Percentiles rank a stretch among this genome's conserved stretches.
These are phyloP conservation scores for Auricularia sp. DNA, from an alignment of 768 basidiomycete genomes.

Conservation along the genomic window DNA sequence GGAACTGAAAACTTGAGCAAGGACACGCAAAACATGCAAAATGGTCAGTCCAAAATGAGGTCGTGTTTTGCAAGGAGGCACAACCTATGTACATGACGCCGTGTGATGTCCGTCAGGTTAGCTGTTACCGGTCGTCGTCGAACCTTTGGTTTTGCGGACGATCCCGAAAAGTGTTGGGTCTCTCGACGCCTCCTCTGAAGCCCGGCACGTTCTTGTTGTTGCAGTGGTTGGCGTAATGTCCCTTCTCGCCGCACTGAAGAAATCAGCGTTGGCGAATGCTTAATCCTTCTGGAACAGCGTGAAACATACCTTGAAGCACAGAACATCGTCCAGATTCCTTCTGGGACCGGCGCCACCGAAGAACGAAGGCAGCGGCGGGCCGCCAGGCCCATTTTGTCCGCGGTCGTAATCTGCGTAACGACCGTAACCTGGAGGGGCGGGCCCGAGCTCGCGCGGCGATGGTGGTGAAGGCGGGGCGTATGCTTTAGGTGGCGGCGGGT, in stretches of 20 bases:
- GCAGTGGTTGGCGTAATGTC: constrained; percentile 94
- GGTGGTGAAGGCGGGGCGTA: constrained; percentile 72
- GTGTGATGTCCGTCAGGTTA: background rate
- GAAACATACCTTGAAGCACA: constrained; percentile 70
- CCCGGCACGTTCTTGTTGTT: constrained; percentile 42
- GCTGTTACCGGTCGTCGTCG: background rate
- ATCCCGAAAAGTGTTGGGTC: background rate
- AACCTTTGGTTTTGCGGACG: background rate
- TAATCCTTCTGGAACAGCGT: too few relatives aligned
- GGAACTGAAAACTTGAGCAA: background rate
- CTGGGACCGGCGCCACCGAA: constrained; percentile 34
- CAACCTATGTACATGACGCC: background rate
- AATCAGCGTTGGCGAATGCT: background rate
- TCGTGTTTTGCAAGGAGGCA: background rate
- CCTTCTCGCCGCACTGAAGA: constrained; percentile 75
- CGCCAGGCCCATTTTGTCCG: constrained; percentile 26
- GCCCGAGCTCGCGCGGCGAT: constrained; percentile 70
- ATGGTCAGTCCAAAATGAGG: background rate
- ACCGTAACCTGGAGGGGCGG: constrained; percentile 86
- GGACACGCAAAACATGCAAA: background rate
- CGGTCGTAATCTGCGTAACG: constrained; percentile 73
- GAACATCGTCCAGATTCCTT: constrained; percentile 71
- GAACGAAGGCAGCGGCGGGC: constrained; percentile 13
- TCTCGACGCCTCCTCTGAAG: background rate
- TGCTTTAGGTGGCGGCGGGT: constrained; percentile 53